A percentile compares a stretch with the other conserved stretches of the same genome.
phyloP scores from a whole-genome alignment of 306 rosid species.

The Calophaca sinica region DNA sequence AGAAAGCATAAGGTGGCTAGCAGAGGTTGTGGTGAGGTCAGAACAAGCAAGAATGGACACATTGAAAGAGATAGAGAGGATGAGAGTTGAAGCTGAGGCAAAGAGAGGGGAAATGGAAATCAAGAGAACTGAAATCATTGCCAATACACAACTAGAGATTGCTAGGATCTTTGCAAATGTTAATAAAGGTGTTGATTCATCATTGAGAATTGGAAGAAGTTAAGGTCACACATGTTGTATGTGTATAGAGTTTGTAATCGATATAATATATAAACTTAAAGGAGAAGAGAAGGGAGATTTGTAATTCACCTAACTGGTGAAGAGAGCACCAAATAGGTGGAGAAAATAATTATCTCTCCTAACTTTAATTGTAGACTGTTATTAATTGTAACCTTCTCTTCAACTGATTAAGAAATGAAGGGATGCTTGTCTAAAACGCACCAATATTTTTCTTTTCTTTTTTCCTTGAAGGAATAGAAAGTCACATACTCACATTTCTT shows the following conservation, averaged over 20 bases:
- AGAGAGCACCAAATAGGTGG: constrained; percentile 22
- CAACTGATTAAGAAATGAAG: constrained; percentile 38
- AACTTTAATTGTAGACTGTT: constrained; percentile 35
- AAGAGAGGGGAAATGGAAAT: constrained; percentile 94
- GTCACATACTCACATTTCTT: too few species aligned
- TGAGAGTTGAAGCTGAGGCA: constrained; percentile 94
- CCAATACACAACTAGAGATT: constrained; percentile 92
- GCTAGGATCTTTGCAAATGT: constrained; percentile 86
- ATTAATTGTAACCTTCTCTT: constrained; percentile 42
- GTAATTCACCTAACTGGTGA: constrained; percentile 46
- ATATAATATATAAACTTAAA: constrained; percentile 9
- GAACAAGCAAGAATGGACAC: constrained; percentile 90
- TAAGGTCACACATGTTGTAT: constrained; percentile 31
- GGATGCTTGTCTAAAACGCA: neutral
- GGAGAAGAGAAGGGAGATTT: constrained; percentile 25
- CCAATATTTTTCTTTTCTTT: too few species aligned
- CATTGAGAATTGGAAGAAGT: constrained; percentile 87
- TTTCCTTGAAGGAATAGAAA: too few species aligned
- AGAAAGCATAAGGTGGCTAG: constrained; percentile 92
- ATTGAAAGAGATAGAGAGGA: constrained; percentile 87
- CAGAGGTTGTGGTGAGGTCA: constrained; percentile 84
- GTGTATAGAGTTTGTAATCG: constrained; percentile 20
- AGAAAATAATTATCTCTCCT: constrained; percentile 49
- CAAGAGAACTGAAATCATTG: constrained; percentile 87
- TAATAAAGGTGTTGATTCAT: constrained; percentile 85